These are phyloP conservation scores for Pestalotiopsis fici DNA, from an alignment of 2,329 filamentous ascomycete genomes.

Conservation along the genomic window DNA sequence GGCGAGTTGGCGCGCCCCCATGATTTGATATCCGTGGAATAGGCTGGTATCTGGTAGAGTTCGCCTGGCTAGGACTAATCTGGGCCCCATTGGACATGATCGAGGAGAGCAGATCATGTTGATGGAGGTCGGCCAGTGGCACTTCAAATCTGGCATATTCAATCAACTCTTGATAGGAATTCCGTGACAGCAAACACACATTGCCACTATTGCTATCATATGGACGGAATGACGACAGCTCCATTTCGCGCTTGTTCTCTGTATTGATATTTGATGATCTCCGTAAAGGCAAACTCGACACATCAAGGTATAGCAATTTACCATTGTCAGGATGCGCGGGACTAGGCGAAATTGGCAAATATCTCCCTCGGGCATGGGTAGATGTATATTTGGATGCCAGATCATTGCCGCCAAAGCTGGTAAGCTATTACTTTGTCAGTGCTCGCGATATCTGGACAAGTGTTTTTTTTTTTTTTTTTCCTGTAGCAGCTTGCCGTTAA, in stretches of 20 bases:
- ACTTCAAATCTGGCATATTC: constrained; percentile 16
- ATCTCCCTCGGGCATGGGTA: constrained; percentile 10
- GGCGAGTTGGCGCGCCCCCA: background rate
- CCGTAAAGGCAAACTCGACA: constrained; percentile 10
- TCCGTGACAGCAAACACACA: constrained; percentile 15
- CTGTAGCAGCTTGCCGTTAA: constrained; percentile 17
- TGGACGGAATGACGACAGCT: constrained; percentile 8
- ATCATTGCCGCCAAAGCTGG: constrained; percentile 17
- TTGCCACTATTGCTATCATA: constrained; percentile 14
- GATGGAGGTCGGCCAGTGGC: background rate
- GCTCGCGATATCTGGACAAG: background rate
- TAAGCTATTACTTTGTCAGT: constrained; percentile 15
- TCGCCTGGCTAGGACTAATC: no score
- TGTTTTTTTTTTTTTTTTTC: background rate
- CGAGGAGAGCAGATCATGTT: background rate
- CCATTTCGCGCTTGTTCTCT: constrained; percentile 10
- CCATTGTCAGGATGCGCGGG: constrained; percentile 22
- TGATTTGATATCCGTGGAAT: background rate
- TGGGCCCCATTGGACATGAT: background rate
- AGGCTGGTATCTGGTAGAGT: background rate
- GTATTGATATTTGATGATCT: constrained; percentile 22
- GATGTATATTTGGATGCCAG: constrained; percentile 14
- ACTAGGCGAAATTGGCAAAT: constrained; percentile 21
- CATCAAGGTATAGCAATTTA: constrained; percentile 17
- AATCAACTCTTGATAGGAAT: constrained; percentile 21